Conservation (phyloP, 768 basidiomycete species). For the Phanerochaete sordida region DNA sequence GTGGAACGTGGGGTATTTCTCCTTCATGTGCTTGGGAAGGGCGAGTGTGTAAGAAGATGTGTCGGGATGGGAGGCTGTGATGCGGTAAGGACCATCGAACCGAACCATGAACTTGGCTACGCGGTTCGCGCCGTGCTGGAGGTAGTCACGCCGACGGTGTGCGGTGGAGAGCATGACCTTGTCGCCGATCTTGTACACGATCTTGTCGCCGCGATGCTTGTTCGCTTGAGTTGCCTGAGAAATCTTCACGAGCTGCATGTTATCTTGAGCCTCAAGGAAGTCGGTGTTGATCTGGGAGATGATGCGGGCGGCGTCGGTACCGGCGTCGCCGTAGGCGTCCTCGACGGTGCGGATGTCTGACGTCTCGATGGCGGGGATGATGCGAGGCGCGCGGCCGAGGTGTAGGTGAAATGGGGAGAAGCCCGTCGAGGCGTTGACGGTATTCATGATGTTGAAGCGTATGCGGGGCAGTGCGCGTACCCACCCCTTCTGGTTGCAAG, state of each 20-base stretch:
- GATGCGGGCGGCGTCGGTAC: background rate
- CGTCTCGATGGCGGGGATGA: conserved; percentile 17
- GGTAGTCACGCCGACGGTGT: conserved; percentile 25
- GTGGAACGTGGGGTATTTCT: conserved; percentile 33
- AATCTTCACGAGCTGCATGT: conserved; percentile 27
- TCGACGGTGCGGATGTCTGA: background rate
- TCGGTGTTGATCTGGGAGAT: conserved; percentile 13
- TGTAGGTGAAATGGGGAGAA: conserved; percentile 21
- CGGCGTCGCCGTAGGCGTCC: too few relatives aligned
- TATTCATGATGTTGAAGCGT: conserved; percentile 22
- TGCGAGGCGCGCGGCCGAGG: conserved; percentile 11
- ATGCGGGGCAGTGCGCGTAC: conserved; percentile 12
- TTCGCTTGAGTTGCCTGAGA: conserved; percentile 27
- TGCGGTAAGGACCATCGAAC: conserved; percentile 26
- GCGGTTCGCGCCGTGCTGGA: conserved; percentile 16
- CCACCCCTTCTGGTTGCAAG: conserved; percentile 16
- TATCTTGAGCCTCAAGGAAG: conserved; percentile 29
- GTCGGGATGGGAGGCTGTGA: conserved; percentile 14
- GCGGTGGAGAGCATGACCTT: conserved; percentile 33
- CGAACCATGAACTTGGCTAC: conserved; percentile 41
- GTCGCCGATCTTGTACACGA: conserved; percentile 27
- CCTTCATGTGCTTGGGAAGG: conserved; percentile 10
- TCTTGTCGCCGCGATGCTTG: conserved; percentile 18
- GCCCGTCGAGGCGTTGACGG: conserved; percentile 19
- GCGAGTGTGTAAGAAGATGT: conserved; percentile 19